phyloP scores from a whole-genome alignment of 306 rosid species.

The Cicer yamashitae region DNA sequence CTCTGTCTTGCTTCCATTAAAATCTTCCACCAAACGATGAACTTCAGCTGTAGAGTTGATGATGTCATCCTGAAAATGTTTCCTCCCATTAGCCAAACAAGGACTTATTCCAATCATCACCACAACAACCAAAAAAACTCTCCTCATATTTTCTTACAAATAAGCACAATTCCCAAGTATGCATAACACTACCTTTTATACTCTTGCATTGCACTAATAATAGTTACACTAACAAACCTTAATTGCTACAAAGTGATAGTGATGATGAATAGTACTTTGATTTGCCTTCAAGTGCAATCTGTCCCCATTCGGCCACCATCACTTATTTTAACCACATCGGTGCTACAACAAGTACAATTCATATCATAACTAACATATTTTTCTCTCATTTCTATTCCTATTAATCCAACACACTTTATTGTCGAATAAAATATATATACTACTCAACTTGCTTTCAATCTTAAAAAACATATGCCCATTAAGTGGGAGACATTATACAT shows the following conservation, averaged over 20 bases:
- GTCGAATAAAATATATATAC: no score
- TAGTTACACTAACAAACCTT: constrained; percentile 31
- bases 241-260: constrained; percentile 37
- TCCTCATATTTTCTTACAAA: constrained; percentile 6
- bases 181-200: constrained; percentile 46
- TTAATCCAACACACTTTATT: no score
- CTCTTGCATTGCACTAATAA: constrained; percentile 31
- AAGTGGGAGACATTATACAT: background rate
- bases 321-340: no score
- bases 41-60: constrained; percentile 1
- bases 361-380: no score
- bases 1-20: background rate
- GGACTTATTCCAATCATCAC: constrained; percentile 17
- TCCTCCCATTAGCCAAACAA: constrained; percentile 47
- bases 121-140: constrained; percentile 33
- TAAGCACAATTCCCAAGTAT: background rate
- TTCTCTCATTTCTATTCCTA: no score
- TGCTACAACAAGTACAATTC: no score
- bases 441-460: no score
- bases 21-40: background rate
- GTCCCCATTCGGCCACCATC: background rate
- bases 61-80: background rate
- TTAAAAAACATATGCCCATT: background rate
- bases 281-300: constrained; percentile 45
- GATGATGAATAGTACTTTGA: constrained; percentile 39